Conservation (phyloP, 331 rosid genomes). For the Prunus yedoensis region DNA sequence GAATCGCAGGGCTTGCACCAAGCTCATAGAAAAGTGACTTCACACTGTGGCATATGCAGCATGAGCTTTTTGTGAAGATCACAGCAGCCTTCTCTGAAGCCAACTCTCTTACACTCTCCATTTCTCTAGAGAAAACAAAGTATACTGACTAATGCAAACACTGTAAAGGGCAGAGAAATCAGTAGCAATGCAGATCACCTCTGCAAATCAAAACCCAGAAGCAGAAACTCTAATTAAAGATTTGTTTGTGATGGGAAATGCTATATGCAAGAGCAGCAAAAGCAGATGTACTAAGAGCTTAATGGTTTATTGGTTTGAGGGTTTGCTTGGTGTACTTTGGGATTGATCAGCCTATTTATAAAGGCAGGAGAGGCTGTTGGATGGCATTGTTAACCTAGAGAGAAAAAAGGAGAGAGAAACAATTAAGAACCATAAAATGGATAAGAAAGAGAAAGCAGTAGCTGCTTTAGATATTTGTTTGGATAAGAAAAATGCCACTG, state of each 20-base stretch:
- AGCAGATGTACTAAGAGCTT: no score
- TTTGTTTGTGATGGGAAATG: no score
- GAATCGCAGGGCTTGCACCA: constrained; percentile 94
- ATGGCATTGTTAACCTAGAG: no score
- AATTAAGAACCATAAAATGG: constrained; percentile 36
- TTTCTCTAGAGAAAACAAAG: constrained; percentile 11
- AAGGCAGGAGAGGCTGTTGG: constrained; percentile 24
- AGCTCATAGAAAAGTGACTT: constrained; percentile 86
- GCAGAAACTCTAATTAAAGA: neutral
- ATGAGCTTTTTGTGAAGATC: constrained; percentile 91
- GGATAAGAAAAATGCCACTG: constrained; percentile 71
- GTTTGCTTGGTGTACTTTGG: constrained; percentile 35
- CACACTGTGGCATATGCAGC: constrained; percentile 94
- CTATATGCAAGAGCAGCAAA: no score
- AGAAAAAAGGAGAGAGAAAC: constrained; percentile 20
- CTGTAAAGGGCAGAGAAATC: neutral
- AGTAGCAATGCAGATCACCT: constrained; percentile 5
- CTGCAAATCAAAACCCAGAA: constrained; percentile 9
- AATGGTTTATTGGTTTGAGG: neutral
- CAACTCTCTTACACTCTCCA: constrained; percentile 83
- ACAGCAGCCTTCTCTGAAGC: constrained; percentile 97
- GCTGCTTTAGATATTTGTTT: constrained; percentile 62
- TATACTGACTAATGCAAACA: neutral
- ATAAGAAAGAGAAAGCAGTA: constrained; percentile 46
- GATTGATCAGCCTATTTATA: constrained; percentile 71